Conservation (phyloP, 768 basidiomycete genomes). For the Rhodotorula taiwanensis region DNA sequence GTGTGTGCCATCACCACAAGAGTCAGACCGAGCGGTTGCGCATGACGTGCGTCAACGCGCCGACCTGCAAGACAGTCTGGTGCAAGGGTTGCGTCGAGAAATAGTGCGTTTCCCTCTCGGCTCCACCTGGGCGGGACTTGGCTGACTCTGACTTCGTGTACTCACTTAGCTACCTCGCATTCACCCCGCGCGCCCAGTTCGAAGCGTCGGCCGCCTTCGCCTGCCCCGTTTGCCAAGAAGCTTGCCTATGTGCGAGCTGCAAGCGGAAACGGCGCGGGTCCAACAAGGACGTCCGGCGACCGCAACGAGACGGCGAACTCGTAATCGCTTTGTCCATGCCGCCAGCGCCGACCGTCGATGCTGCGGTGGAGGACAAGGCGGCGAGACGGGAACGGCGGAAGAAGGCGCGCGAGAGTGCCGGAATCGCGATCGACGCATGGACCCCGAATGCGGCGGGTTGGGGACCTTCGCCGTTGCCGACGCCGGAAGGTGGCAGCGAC, state of each 20-base stretch:
- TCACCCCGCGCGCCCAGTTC: conserved; percentile 1
- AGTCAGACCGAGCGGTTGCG: conserved; percentile 12
- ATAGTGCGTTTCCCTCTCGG: conserved; percentile 7
- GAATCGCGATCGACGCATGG: background rate
- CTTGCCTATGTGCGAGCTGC: conserved; percentile 12
- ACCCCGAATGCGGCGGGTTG: background rate
- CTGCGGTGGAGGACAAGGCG: background rate
- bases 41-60: conserved; percentile 24
- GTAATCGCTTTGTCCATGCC: too few relatives aligned
- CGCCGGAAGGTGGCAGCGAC: background rate
- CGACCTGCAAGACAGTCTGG: conserved; percentile 25
- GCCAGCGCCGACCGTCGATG: background rate
- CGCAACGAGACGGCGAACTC: too few relatives aligned
- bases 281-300: too few relatives aligned
- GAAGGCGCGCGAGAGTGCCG: background rate
- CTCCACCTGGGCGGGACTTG: background rate
- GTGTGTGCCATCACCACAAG: conserved; percentile 29
- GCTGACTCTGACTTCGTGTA: background rate
- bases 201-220: background rate
- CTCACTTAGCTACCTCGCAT: conserved; percentile 23
- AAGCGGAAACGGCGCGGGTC: conserved; percentile 6
- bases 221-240: conserved; percentile 23
- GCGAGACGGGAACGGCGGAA: background rate
- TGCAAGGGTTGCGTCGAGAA: conserved; percentile 23
- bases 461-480: too few relatives aligned